A percentile compares a stretch with the other conserved stretches of the same genome.
phyloP scores from a whole-genome alignment of 1,284 basidiomycete species.

The Cutaneotrichosporon mucoides region DNA sequence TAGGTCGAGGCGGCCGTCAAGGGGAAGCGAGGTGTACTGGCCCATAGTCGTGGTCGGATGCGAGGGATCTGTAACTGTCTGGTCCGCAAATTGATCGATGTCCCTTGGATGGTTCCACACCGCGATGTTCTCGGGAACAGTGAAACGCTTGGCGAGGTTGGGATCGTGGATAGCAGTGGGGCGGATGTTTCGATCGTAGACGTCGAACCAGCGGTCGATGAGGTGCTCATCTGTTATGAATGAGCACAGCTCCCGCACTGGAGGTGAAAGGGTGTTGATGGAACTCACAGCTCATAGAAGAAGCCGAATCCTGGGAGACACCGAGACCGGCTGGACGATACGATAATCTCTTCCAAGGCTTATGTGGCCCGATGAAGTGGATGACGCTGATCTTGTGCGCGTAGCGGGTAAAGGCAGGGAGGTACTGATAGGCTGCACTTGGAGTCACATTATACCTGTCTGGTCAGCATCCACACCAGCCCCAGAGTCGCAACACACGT shows the following conservation, averaged over 20 bases:
- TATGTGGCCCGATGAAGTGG: conserved; percentile 91
- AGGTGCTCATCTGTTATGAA: conserved; percentile 52
- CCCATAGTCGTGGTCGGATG: conserved; percentile 50
- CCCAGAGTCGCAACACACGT: conserved; percentile 48
- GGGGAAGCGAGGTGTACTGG: conserved; percentile 69
- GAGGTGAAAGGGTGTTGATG: neutral
- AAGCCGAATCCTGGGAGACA: neutral
- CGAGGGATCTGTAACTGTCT: no score
- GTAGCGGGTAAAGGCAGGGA: conserved; percentile 89
- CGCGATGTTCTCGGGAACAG: conserved; percentile 64
- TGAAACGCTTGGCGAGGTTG: conserved; percentile 55
- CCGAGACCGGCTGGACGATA: conserved; percentile 54
- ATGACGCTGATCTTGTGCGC: conserved; percentile 81
- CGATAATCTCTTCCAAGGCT: conserved; percentile 79
- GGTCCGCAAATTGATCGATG: no score
- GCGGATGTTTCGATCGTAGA: conserved; percentile 83
- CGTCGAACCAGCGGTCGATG: conserved; percentile 81
- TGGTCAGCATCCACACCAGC: no score
- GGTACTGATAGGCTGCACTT: conserved; percentile 96
- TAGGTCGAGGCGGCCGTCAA: conserved; percentile 79
- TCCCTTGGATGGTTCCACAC: conserved; percentile 59
- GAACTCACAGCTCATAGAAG: neutral
- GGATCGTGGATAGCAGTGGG: conserved; percentile 44
- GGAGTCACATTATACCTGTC: conserved; percentile 86
- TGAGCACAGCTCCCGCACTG: conserved; percentile 4